phyloP scores from a whole-genome alignment of 2,329 filamentous ascomycete genomes.

The Monilinia laxa region DNA sequence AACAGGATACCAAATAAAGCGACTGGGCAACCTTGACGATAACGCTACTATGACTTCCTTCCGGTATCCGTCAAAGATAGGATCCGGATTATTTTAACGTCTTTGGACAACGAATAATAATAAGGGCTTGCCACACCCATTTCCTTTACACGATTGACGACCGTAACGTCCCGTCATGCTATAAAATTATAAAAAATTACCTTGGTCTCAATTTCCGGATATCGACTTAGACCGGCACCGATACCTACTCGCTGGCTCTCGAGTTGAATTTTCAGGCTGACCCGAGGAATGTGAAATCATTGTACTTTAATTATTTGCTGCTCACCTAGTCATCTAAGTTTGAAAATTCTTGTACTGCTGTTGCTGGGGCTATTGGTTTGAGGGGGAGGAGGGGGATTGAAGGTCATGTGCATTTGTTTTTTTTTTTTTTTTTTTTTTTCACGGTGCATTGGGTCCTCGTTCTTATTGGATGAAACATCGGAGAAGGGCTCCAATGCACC shows the following conservation, averaged over 20 bases:
- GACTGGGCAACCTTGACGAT: constrained; percentile 42
- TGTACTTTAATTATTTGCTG: constrained; percentile 24
- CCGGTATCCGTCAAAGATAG: constrained; percentile 21
- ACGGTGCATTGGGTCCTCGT: constrained; percentile 10
- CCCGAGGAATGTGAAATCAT: constrained; percentile 16
- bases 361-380: constrained; percentile 4
- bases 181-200: constrained; percentile 22
- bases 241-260: constrained; percentile 19
- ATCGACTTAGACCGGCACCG: constrained; percentile 8
- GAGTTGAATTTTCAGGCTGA: constrained; percentile 17
- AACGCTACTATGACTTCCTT: constrained; percentile 39
- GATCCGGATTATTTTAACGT: constrained; percentile 22
- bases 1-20: constrained; percentile 40
- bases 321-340: constrained; percentile 10
- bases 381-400: not conserved
- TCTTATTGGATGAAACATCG: constrained; percentile 9
- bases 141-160: constrained; percentile 22
- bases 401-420: constrained; percentile 18
- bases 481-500: constrained; percentile 17
- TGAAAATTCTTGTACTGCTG: constrained; percentile 22
- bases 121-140: constrained; percentile 14
- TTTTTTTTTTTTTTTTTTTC: no score
- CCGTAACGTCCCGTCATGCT: constrained; percentile 23
- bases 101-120: constrained; percentile 23
- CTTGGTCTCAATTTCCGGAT: constrained; percentile 14